Conservation (phyloP, 768 basidiomycete species). For the Tremella fuciformis region DNA sequence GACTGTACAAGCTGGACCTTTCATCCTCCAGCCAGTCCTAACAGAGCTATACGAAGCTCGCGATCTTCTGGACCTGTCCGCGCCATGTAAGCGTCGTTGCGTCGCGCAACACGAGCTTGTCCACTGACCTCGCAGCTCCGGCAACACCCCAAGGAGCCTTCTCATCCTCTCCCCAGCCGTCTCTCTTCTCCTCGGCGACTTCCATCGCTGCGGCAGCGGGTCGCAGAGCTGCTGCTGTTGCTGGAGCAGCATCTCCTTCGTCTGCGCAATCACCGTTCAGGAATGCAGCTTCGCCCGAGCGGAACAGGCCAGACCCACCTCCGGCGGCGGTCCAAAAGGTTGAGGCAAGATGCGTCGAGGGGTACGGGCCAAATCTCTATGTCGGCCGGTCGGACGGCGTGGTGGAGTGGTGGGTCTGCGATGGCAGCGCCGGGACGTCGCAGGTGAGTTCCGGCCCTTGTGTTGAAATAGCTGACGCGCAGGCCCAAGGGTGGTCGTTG, state of each 20-base stretch:
- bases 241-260: slow-evolving; percentile 21
- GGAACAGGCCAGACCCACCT: background rate
- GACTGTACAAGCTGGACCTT: slow-evolving; percentile 15
- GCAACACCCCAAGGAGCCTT: background rate
- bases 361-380: slow-evolving; percentile 67
- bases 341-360: slow-evolving; percentile 42
- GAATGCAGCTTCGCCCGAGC: slow-evolving; percentile 9
- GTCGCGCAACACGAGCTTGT: background rate
- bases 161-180: slow-evolving; percentile 16
- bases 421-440: slow-evolving; percentile 46
- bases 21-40: slow-evolving; percentile 34
- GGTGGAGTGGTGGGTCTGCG: slow-evolving; percentile 72
- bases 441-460: slow-evolving; percentile 18
- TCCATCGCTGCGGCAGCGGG: slow-evolving; percentile 43
- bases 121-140: slow-evolving; percentile 12
- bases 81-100: slow-evolving; percentile 24
- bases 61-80: slow-evolving; percentile 44
- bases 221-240: slow-evolving; percentile 38
- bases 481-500: slow-evolving; percentile 62
- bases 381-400: slow-evolving; percentile 82
- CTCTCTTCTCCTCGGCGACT: slow-evolving; percentile 36
- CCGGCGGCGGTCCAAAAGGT: background rate
- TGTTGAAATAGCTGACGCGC: slow-evolving; percentile 4
- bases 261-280: slow-evolving; percentile 1
- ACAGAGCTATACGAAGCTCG: slow-evolving; percentile 32